Percentiles rank a stretch among this genome's conserved stretches.
phyloP scores from a whole-genome alignment of 129 eudicot species.

The Saposhnikovia divaricata region DNA sequence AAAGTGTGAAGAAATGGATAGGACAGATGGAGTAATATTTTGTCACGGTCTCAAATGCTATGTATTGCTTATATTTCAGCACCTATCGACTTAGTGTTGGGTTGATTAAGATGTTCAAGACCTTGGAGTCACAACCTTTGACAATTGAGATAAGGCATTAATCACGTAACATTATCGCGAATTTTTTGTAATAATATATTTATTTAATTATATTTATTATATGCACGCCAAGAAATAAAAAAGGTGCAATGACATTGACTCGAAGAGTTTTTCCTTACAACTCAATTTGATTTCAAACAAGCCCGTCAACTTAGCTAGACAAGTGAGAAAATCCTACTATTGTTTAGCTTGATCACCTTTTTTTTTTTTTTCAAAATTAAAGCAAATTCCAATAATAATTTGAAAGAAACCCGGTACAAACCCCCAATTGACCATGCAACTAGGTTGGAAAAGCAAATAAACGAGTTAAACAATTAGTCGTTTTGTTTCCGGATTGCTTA shows the following conservation, averaged over 20 bases:
- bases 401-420: too few relatives aligned
- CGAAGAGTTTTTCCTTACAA: background rate
- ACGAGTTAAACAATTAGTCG: too few relatives aligned
- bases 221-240: background rate
- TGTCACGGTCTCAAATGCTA: background rate
- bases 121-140: slow-evolving; percentile 4
- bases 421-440: too few relatives aligned
- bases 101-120: background rate
- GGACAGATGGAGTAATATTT: too few relatives aligned
- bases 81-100: background rate
- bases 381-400: too few relatives aligned
- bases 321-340: background rate
- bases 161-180: background rate
- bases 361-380: too few relatives aligned
- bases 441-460: too few relatives aligned
- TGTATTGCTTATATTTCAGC: background rate
- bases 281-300: background rate
- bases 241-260: background rate
- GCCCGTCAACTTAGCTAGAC: background rate
- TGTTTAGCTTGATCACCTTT: background rate
- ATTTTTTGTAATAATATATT: background rate
- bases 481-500: too few relatives aligned
- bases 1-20: too few relatives aligned
- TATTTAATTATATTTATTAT: background rate
- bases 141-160: slow-evolving; percentile 2